Percentiles rank a stretch among this genome's conserved stretches.
Evolutionary conservation across 139 green algal genomes (phyloP).

Genomic region (Coelastrella sp.): DNA sequence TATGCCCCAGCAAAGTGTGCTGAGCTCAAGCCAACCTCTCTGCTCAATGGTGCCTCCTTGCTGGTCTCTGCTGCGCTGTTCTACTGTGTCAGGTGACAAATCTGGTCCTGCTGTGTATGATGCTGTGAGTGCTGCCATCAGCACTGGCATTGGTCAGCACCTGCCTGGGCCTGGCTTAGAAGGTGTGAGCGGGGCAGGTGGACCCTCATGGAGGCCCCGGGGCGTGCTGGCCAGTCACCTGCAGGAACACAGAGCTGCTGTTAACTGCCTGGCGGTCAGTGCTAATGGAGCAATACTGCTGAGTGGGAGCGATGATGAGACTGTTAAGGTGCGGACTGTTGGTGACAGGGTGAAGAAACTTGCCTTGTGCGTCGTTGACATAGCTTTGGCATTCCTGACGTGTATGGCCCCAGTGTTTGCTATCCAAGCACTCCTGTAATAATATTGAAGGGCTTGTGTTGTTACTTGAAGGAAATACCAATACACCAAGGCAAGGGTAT

Average conservation of each 20-base stretch:
- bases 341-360: no score
- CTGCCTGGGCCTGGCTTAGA: slow-evolving; percentile 21
- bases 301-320: slow-evolving; percentile 85
- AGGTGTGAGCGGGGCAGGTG: background rate
- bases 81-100: slow-evolving; percentile 24
- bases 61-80: no score
- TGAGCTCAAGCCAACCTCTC: no score
- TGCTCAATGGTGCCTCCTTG: no score
- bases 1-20: no score
- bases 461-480: no score
- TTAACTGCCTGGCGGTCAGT: slow-evolving; percentile 82
- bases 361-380: no score
- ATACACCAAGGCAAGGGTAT: no score
- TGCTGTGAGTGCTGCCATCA: slow-evolving; percentile 40
- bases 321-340: slow-evolving; percentile 74
- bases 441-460: no score
- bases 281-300: slow-evolving; percentile 81
- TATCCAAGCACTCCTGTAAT: no score
- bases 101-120: slow-evolving; percentile 31
- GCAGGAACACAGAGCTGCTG: slow-evolving; percentile 82
- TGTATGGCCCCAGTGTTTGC: no score
- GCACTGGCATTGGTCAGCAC: slow-evolving; percentile 42
- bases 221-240: slow-evolving; percentile 93
- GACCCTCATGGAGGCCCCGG: slow-evolving; percentile 79
- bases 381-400: no score